phyloP scores from a whole-genome alignment of 805 yeast species.

The Isabelozyma gotoi region DNA sequence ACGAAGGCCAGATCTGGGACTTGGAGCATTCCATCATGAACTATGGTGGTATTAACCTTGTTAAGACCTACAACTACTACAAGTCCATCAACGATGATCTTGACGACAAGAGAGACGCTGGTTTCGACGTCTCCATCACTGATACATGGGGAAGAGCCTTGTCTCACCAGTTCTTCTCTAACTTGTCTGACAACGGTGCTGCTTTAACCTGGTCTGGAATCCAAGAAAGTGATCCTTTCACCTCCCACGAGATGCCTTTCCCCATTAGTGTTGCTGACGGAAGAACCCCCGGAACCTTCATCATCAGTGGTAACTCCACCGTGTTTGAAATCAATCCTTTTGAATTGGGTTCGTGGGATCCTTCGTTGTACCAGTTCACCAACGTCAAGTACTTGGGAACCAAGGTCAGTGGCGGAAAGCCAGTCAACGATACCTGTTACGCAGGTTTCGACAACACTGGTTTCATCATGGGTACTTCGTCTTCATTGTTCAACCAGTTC shows the following conservation, averaged over 20 bases:
- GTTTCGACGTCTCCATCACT: slow-evolving; percentile 36
- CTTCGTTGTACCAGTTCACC: slow-evolving; percentile 62
- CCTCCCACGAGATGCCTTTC: slow-evolving; percentile 35
- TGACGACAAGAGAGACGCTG: slow-evolving; percentile 33
- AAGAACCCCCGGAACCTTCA: slow-evolving; percentile 31
- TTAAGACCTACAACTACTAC: slow-evolving; percentile 60
- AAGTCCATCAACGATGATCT: slow-evolving; percentile 26
- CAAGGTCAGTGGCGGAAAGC: slow-evolving; percentile 56
- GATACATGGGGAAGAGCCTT: slow-evolving; percentile 46
- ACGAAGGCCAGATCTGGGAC: slow-evolving; percentile 34
- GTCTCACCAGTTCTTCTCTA: slow-evolving; percentile 37
- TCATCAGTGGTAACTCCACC: slow-evolving; percentile 35
- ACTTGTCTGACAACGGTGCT: slow-evolving; percentile 22
- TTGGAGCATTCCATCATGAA: slow-evolving; percentile 67
- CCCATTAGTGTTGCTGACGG: slow-evolving; percentile 40
- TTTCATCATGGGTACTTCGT: slow-evolving; percentile 78
- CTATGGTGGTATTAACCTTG: slow-evolving; percentile 57
- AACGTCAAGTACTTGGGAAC: slow-evolving; percentile 73
- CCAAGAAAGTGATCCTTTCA: slow-evolving; percentile 22
- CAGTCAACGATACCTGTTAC: slow-evolving; percentile 49
- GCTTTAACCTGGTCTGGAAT: slow-evolving; percentile 31
- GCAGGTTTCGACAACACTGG: slow-evolving; percentile 81
- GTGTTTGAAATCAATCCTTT: slow-evolving; percentile 38
- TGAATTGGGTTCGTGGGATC: slow-evolving; percentile 85
- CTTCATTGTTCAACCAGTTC: slow-evolving; percentile 73